phyloP scores from a whole-genome alignment of 2,329 filamentous ascomycete genomes.

The Acarospora socialis region DNA sequence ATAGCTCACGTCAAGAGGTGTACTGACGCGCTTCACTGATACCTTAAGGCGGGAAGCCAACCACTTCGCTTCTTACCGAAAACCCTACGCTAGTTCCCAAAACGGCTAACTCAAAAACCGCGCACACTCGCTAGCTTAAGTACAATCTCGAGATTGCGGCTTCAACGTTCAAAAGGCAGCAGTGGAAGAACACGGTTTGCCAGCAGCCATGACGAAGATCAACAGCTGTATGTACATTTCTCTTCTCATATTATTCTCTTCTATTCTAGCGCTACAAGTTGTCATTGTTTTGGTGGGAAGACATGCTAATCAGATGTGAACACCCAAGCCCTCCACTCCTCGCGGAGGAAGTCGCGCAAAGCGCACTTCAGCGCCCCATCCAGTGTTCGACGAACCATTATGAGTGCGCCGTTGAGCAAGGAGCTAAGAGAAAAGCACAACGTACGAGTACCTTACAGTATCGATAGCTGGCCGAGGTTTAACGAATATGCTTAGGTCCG shows the following conservation, averaged over 20 bases:
- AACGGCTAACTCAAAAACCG: too few relatives aligned
- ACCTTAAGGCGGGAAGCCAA: too few relatives aligned
- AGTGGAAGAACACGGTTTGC: slow-evolving; percentile 1
- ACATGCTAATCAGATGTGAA: background rate
- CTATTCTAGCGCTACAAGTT: background rate
- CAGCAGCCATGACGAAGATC: slow-evolving; percentile 13
- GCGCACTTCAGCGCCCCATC: slow-evolving; percentile 94
- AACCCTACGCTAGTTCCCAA: too few relatives aligned
- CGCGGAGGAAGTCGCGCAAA: slow-evolving; percentile 97
- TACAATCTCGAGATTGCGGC: background rate
- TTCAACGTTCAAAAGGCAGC: slow-evolving; percentile 1
- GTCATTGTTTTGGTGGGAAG: background rate
- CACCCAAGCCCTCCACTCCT: slow-evolving; percentile 52
- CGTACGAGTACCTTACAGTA: slow-evolving; percentile 40
- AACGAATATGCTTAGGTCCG: slow-evolving; percentile 49
- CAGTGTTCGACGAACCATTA: slow-evolving; percentile 86
- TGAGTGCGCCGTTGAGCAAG: slow-evolving; percentile 91
- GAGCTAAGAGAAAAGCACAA: slow-evolving; percentile 99
- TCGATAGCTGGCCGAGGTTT: background rate
- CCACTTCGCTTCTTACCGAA: too few relatives aligned
- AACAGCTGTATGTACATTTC: slow-evolving; percentile 13
- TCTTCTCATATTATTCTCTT: too few relatives aligned
- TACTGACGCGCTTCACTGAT: too few relatives aligned
- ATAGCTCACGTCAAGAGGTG: too few relatives aligned
- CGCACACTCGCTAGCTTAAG: too few relatives aligned